phyloP scores from a whole-genome alignment of 495 filamentous ascomycete species.

The Aspergillus sparsus region DNA sequence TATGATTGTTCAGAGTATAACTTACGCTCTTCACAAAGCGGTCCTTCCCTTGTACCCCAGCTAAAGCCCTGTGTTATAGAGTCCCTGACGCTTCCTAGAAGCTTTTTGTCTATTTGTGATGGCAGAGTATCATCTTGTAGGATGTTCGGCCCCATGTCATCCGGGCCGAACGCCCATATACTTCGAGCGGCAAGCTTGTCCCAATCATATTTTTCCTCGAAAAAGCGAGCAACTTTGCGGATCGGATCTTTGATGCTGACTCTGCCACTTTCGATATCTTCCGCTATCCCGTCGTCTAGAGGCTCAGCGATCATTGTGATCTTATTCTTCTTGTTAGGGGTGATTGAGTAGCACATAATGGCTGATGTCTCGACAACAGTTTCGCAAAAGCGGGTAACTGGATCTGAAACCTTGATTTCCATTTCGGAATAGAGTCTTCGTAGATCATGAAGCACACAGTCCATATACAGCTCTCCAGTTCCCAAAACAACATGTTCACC shows the following conservation, averaged over 20 bases:
- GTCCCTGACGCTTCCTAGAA: constrained; percentile 83
- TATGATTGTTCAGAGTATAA: constrained; percentile 25
- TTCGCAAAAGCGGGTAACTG: constrained; percentile 95
- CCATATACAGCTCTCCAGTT: constrained; percentile 97
- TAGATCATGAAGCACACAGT: constrained; percentile 95
- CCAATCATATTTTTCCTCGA: constrained; percentile 97
- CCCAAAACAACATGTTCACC: constrained; percentile 94
- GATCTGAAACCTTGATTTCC: constrained; percentile 98
- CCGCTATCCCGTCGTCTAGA: constrained; percentile 88
- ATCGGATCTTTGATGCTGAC: constrained; percentile 93
- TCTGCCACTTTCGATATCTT: constrained; percentile 88
- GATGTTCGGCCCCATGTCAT: constrained; percentile 94
- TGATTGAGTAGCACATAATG: constrained; percentile 96
- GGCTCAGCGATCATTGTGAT: constrained; percentile 98
- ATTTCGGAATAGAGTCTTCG: constrained; percentile 95
- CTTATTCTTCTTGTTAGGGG: constrained; percentile 98
- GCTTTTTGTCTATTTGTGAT: constrained; percentile 84
- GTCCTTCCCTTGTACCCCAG: constrained; percentile 94
- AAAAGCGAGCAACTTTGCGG: constrained; percentile 91
- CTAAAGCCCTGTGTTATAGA: constrained; percentile 92
- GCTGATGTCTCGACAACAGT: constrained; percentile 97
- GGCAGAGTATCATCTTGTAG: constrained; percentile 95
- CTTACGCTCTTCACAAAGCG: constrained; percentile 97
- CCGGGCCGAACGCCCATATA: constrained; percentile 98
- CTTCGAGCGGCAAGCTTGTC: constrained; percentile 90